Conservation (phyloP, 768 basidiomycete species). For the Kwoniella sp. region DNA sequence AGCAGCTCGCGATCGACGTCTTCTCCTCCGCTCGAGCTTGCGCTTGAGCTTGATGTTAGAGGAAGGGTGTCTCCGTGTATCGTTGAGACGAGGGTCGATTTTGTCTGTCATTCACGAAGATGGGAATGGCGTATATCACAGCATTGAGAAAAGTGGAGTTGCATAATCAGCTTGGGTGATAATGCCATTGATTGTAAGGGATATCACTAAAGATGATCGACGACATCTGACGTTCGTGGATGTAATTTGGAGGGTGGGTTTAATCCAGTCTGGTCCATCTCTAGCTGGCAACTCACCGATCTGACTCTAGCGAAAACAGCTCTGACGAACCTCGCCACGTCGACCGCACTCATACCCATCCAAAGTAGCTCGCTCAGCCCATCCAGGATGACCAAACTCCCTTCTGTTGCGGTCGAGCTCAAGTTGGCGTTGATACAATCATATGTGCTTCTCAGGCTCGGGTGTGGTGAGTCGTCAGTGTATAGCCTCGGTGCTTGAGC, state of each 20-base stretch:
- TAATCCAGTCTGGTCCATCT: not conserved
- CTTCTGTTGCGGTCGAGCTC: not conserved
- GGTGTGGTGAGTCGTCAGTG: slow-evolving; percentile 10
- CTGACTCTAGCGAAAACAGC: slow-evolving; percentile 27
- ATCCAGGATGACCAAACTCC: slow-evolving; percentile 44
- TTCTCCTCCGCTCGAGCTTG: not conserved
- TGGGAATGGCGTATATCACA: too few species aligned
- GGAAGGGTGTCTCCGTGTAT: slow-evolving; percentile 48
- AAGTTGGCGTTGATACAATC: slow-evolving; percentile 19
- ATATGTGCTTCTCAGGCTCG: slow-evolving; percentile 32
- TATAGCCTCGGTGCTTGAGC: slow-evolving; percentile 31
- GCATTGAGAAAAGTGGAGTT: too few species aligned
- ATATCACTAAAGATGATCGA: not conserved
- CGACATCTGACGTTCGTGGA: too few species aligned
- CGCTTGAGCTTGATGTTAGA: slow-evolving; percentile 17
- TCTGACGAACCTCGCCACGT: slow-evolving; percentile 41
- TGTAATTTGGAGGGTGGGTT: not conserved
- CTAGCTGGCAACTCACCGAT: slow-evolving; percentile 7
- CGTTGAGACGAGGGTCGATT: slow-evolving; percentile 37
- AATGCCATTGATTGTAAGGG: too few species aligned
- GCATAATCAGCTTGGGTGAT: too few species aligned
- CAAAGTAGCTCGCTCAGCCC: slow-evolving; percentile 43
- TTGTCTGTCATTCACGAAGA: slow-evolving; percentile 27
- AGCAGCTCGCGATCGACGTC: slow-evolving; percentile 35
- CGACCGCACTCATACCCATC: slow-evolving; percentile 34